Base-by-base conservation (phyloP, 306 rosid genomes). In the Morella rubra region DNA sequence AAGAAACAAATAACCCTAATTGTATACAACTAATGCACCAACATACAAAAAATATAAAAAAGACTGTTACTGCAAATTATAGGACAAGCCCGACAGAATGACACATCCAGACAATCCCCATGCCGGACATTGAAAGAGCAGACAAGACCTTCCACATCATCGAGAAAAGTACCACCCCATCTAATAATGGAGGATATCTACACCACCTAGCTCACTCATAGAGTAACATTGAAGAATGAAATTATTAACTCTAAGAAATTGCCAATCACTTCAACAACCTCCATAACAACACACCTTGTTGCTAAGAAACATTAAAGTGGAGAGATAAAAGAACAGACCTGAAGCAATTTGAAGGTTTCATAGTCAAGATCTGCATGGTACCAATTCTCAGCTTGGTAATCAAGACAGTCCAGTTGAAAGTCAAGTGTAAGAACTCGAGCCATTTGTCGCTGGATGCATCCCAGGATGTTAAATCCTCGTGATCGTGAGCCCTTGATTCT, bases 361-460 rank as follows among this genome's bases (percentile, higher is more conserved):
- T 75, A 95, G 79, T 95, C 98, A 44, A 95, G 97, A 85, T 95
- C 98, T 49, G 98, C 97, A 81, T 95, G 98, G 84, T 81, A 90
- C 92, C 92, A 95, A 81, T 92, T 95, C 20, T 83, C 76, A 79
- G 89, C 77, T 78, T 92, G 80, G 77, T 92, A 95, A 87, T 85
- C 81, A 44, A 95, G 96, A 79, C 91, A 90, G 77, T 95, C 98
- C 75, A 92, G 78, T 71, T 95, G 98, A 79, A 95, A 95, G 80
- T 92, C 96, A 71, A 95, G 98, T 22, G 0, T 76, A 60, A 95
- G 92, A 81, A 90, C 72, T 69, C 82, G 86, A 76, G 98, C 98
- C 97, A 95, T 95, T 84, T 92, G 96, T 68, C 97, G 87, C 74
- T 95, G 98, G 83, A 95, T 90, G 86, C 81, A 95, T 61, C 97